These are phyloP conservation scores for Coprinopsis sp. DNA, from an alignment of 768 basidiomycete genomes.

Conservation along the genomic window DNA sequence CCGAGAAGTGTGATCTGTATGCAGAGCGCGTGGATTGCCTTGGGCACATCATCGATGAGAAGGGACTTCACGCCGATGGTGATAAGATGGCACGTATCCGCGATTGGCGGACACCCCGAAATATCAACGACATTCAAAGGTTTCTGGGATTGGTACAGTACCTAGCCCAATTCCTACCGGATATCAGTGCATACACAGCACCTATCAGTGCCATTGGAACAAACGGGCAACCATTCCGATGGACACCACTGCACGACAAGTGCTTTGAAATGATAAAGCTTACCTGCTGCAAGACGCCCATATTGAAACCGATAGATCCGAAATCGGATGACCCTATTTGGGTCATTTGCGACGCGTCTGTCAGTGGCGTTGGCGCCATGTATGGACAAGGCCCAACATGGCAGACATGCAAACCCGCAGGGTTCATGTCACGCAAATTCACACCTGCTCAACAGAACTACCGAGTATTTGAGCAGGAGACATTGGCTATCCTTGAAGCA, in stretches of 20 bases:
- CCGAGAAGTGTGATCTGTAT: conserved; percentile 30
- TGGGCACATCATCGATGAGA: conserved; percentile 35
- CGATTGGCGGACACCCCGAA: conserved; percentile 29
- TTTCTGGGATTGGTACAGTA: conserved; percentile 40
- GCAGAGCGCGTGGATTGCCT: conserved; percentile 29
- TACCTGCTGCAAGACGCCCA: conserved; percentile 17
- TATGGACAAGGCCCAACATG: conserved; percentile 25
- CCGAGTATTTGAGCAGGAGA: conserved; percentile 20
- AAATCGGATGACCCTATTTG: conserved; percentile 21
- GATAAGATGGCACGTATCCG: conserved; percentile 32
- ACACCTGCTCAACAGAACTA: conserved; percentile 25
- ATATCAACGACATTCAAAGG: conserved; percentile 30
- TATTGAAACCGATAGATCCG: conserved; percentile 17
- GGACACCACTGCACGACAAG: too few species aligned
- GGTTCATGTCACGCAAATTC: conserved; percentile 26
- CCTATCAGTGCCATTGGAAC: conserved; percentile 24
- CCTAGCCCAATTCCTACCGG: conserved; percentile 27
- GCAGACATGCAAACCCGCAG: conserved; percentile 19
- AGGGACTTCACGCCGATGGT: conserved; percentile 30
- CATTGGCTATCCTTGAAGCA: conserved; percentile 19
- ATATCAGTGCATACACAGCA: conserved; percentile 24
- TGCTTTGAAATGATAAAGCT: conserved; percentile 14
- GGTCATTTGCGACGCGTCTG: conserved; percentile 24
- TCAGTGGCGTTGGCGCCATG: too few species aligned
- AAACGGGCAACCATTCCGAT: conserved; percentile 26